Base-by-base conservation (phyloP, 306 rosid species). In the Prinsepia uniflora region DNA sequence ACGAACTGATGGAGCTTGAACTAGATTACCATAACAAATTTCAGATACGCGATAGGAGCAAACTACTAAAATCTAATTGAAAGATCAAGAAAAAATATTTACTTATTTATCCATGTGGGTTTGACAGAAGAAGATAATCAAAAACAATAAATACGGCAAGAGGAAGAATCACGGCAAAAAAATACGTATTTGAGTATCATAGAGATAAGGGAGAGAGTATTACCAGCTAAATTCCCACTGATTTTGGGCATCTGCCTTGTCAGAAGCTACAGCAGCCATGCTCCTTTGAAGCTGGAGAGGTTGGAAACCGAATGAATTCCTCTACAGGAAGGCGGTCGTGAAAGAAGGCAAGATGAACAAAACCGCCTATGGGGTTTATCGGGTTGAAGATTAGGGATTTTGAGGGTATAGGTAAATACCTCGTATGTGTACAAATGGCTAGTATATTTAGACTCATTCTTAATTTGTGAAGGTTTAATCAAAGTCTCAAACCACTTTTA, bases 211-310 rank as follows among this genome's bases (percentile, higher is more conserved):
- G 44, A 63, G 78, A 56, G 71, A n/a, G 63, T 65, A 47, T 55
- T 42, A 86, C 96, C 96, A 84, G 84, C 75, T 76, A 72, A 89
- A 89, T 69, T 83, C 90, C 90, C 87, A 87, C 10, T 72, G 75
- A 49, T 81, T 43, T 66, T 76, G 80, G 11, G 36, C 76, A 45
- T 72, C 75, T 47, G 76, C 10, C 73, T 19, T 54, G 45, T 34
- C 79, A 40, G 72, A 56, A 64, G 70, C 66, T 65, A 17, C 14
- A 6, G 86, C 72, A 77, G 91, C 85, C 89, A 89, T 84, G 40
- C 74, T 46, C 22, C 22, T 49, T 13, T 6, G 65, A 56, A 63
- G 71, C 75, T 52, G 15, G 15, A 14, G 59, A 56, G 9, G 43
- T 20, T 61, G 55, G n/a, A n/a, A 57, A 7, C 4, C 30, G 30